Evolutionary conservation across 306 rosid species (phyloP), one percentile per base, ranked within the genome.

Genomic region (Ochetophila trinervis): DNA sequence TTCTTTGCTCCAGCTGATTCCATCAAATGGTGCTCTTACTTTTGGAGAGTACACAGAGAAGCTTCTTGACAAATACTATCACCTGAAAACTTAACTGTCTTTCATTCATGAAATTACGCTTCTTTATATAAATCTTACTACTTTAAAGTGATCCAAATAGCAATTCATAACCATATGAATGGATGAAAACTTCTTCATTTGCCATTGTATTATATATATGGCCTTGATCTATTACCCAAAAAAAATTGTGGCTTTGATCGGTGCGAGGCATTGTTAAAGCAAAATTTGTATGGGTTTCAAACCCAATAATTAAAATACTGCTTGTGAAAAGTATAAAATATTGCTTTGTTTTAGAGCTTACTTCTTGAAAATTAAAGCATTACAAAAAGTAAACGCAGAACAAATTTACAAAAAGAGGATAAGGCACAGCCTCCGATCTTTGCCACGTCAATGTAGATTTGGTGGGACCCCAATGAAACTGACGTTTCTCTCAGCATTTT

Each of bases 11-110:
- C 91, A 89, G 98, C 77, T 84, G 69, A 89, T 89, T 67, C 68
- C 86, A 74, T 80, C 89, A 47, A 82, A 78, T 57, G 78, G 87
- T 37, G 50, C 79, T 57, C 94, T 89, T 42, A 86, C 96, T 53
- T 89, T 85, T 64, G 94, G 98, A 74, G 98, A 93, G 81, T 93
- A 89, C 70, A 79, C 95, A 5, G 97, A 89, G 76, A 82, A 79
- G 85, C 87, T 93, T 57, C 87, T 87, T 19, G 97, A 86, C 86
- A 90, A 89, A 74, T 93, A 93, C 65, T 93, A 93, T 75, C 83
- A 85, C 76, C 61, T 44, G 55, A 78, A 74, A 32, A 15, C 72
- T 21, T 80, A 67, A 53, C 1, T 45, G 40, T 24, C 14, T 12
- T 35, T 24, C 27, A 60, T 24, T 5, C 2, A 11, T 70, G 5